These are phyloP conservation scores for Phytopythium montanum DNA, from an alignment of 352 stramenopile genomes.

Conservation along the genomic window DNA sequence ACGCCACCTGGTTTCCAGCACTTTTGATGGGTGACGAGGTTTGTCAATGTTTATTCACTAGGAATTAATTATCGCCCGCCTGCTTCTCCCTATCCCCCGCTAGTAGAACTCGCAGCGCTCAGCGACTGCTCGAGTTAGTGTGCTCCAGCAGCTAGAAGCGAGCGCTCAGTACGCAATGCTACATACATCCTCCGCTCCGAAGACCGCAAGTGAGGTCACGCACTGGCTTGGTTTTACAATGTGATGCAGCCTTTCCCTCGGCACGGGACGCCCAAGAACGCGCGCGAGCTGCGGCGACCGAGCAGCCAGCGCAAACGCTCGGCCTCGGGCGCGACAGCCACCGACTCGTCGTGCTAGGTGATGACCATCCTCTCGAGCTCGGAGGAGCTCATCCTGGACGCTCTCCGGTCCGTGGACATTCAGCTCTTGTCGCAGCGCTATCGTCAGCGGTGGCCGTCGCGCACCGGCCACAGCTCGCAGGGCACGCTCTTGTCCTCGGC, in stretches of 20 bases:
- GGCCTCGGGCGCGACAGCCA: constrained; percentile 32
- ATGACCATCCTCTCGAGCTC: constrained; percentile 61
- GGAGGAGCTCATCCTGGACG: constrained; percentile 53
- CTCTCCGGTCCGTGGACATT: constrained; percentile 56
- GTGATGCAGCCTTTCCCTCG: constrained; percentile 3
- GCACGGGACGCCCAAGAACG: constrained; percentile 24
- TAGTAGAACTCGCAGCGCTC: no score
- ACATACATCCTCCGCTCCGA: no score
- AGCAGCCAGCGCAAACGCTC: constrained; percentile 16
- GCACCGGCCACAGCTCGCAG: constrained; percentile 2
- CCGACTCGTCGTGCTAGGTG: constrained; percentile 35
- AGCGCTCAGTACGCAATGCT: constrained; percentile 17
- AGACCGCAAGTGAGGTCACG: no score
- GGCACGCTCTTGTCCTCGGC: constrained; percentile 3
- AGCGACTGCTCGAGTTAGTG: no score
- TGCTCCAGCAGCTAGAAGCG: no score
- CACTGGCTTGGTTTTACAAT: no score
- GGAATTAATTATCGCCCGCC: no score
- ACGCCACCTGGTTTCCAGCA: no score
- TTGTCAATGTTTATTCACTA: no score
- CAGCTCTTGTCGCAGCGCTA: constrained; percentile 50
- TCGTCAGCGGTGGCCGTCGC: constrained; percentile 22
- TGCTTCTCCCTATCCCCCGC: no score
- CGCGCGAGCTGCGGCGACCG: constrained; percentile 16
- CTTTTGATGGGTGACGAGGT: no score